These are phyloP conservation scores for Starmerella stigmatis DNA, from an alignment of 805 yeast species.

Conservation along the genomic window DNA sequence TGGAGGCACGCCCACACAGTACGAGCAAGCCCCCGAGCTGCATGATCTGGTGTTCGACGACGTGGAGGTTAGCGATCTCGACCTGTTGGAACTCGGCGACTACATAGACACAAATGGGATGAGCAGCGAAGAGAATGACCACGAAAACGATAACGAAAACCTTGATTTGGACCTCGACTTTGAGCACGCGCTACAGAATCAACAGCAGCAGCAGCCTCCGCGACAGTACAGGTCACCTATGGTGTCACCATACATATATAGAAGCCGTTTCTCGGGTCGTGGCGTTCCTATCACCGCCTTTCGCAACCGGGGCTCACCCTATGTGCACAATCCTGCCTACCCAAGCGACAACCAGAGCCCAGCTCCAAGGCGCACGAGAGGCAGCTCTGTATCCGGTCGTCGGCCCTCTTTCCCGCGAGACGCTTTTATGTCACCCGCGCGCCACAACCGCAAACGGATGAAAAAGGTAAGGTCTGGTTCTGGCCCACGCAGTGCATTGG, in stretches of 20 bases:
- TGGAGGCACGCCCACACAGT: neutral
- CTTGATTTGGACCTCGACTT: conserved; percentile 28
- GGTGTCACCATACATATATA: conserved; percentile 29
- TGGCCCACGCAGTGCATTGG: conserved; percentile 5
- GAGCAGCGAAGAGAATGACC: conserved; percentile 46
- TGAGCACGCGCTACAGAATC: conserved; percentile 5
- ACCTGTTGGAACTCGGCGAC: conserved; percentile 50
- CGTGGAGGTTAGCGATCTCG: conserved; percentile 38
- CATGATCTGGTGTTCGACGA: conserved; percentile 25
- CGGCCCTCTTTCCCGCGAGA: conserved; percentile 22
- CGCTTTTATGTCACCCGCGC: conserved; percentile 28
- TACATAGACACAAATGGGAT: conserved; percentile 78
- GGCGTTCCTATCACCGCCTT: conserved; percentile 78
- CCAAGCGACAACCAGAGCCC: conserved; percentile 18
- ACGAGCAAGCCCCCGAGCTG: neutral
- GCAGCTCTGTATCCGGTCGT: conserved; percentile 22
- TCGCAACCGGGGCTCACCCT: conserved; percentile 59
- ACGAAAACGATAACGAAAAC: neutral
- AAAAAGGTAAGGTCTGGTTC: conserved; percentile 6
- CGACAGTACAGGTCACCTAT: conserved; percentile 10
- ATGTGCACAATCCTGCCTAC: conserved; percentile 17
- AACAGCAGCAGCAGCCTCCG: conserved; percentile 6
- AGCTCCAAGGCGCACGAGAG: conserved; percentile 14
- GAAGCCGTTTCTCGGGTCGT: conserved; percentile 29
- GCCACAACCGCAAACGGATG: conserved; percentile 16